Evolutionary conservation across 257 asterid genomes (phyloP).

Genomic region (Apocynum venetum): DNA sequence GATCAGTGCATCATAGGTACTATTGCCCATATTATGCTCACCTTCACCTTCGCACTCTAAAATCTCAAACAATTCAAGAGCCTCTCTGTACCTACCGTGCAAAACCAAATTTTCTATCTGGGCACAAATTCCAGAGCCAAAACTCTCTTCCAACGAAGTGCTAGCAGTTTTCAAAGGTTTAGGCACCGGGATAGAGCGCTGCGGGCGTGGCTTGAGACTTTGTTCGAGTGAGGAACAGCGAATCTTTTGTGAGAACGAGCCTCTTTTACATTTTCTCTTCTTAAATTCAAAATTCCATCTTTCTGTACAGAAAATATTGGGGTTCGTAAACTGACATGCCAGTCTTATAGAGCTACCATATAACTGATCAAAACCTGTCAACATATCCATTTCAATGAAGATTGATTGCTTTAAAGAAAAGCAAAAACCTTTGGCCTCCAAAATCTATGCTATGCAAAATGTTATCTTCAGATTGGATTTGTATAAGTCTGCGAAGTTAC

Average conservation of each 20-base stretch:
- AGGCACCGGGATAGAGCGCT: constrained; percentile 41
- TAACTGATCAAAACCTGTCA: constrained; percentile 53
- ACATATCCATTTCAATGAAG: constrained; percentile 38
- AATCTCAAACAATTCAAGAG: constrained; percentile 73
- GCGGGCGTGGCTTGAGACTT: constrained; percentile 48
- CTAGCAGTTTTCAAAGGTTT: constrained; percentile 29
- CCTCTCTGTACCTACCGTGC: constrained; percentile 57
- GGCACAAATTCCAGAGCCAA: constrained; percentile 39
- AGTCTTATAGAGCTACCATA: constrained; percentile 33
- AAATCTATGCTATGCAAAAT: neutral
- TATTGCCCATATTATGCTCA: constrained; percentile 27
- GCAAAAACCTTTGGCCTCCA: neutral
- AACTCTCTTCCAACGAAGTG: constrained; percentile 21
- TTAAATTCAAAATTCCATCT: constrained; percentile 26
- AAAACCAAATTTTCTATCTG: constrained; percentile 70
- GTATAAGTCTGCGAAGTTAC: neutral
- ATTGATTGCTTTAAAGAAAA: neutral
- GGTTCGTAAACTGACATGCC: constrained; percentile 36
- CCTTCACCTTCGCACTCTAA: constrained; percentile 39
- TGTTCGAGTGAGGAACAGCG: constrained; percentile 46
- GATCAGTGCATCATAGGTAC: constrained; percentile 67
- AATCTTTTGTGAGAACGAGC: constrained; percentile 24
- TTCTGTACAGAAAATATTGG: constrained; percentile 25
- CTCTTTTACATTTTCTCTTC: constrained; percentile 21
- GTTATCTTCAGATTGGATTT: neutral